phyloP scores from a whole-genome alignment of 768 basidiomycete genomes.

The Auriscalpium vulgare region DNA sequence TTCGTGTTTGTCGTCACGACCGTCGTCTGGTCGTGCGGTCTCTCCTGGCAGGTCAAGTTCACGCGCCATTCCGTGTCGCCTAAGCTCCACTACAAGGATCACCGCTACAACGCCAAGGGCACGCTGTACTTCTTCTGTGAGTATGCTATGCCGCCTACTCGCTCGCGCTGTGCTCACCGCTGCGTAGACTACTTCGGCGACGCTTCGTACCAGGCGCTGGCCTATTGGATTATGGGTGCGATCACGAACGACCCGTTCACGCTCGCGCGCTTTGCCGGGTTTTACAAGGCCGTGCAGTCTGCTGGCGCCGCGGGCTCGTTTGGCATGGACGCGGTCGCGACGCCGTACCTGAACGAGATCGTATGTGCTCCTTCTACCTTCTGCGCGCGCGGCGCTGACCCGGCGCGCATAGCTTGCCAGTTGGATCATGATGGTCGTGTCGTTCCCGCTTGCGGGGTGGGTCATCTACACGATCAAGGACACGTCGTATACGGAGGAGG shows the following conservation, averaged over 20 bases:
- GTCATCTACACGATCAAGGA: conserved; percentile 30
- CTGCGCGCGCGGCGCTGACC: background rate
- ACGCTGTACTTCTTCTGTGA: conserved; percentile 33
- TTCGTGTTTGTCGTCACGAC: conserved; percentile 24
- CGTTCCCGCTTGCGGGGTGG: conserved; percentile 27
- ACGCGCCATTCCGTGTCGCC: conserved; percentile 16
- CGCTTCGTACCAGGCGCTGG: conserved; percentile 29
- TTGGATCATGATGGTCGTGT: conserved; percentile 28
- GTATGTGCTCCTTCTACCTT: conserved; percentile 5
- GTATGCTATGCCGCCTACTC: conserved; percentile 5
- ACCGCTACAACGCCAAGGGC: conserved; percentile 26
- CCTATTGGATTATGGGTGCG: conserved; percentile 33
- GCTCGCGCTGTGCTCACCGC: background rate
- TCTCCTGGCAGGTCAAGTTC: conserved; percentile 35
- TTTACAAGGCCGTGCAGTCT: conserved; percentile 34
- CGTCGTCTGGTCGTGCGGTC: conserved; percentile 31
- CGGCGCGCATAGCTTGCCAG: conserved; percentile 20
- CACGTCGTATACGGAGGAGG: conserved; percentile 29
- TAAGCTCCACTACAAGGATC: conserved; percentile 26
- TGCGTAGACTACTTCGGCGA: conserved; percentile 31
- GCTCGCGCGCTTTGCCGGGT: conserved; percentile 36
- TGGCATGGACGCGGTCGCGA: conserved; percentile 37
- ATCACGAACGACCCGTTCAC: conserved; percentile 38
- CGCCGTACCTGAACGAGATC: conserved; percentile 37
- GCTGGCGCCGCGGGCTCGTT: conserved; percentile 32